Conservation (phyloP, 2,329 filamentous ascomycete species). For the Xylariomycetidae sp. region DNA sequence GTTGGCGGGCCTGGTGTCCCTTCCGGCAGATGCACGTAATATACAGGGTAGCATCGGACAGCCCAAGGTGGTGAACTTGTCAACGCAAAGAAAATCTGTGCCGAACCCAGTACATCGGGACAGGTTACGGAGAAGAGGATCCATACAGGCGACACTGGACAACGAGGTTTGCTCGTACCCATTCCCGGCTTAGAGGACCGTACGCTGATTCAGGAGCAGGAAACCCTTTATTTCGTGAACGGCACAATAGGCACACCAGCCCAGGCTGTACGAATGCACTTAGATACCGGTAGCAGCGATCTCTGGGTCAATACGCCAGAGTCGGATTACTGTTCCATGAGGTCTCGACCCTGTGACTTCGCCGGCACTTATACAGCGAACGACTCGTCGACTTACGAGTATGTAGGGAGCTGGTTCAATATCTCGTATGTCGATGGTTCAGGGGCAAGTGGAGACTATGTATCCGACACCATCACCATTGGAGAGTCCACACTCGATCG, state of each 20-base stretch:
- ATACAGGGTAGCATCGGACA: slow-evolving; percentile 16
- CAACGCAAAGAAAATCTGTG: slow-evolving; percentile 36
- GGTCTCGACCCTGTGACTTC: slow-evolving; percentile 47
- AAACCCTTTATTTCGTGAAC: slow-evolving; percentile 63
- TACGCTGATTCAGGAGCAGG: slow-evolving; percentile 33
- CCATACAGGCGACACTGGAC: slow-evolving; percentile 43
- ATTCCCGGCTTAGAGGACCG: neutral
- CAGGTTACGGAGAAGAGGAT: slow-evolving; percentile 39
- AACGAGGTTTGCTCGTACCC: slow-evolving; percentile 49
- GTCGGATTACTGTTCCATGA: slow-evolving; percentile 54
- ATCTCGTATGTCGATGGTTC: slow-evolving; percentile 85
- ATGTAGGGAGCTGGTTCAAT: slow-evolving; percentile 73
- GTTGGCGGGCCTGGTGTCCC: slow-evolving; percentile 20
- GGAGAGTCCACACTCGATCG: slow-evolving; percentile 46
- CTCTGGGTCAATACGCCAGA: slow-evolving; percentile 64
- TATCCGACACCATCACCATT: slow-evolving; percentile 64
- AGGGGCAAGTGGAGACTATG: slow-evolving; percentile 74
- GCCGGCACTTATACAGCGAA: slow-evolving; percentile 67
- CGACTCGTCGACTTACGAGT: slow-evolving; percentile 70
- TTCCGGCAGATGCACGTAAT: slow-evolving; percentile 21
- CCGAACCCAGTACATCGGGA: slow-evolving; percentile 40
- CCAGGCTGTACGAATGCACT: slow-evolving; percentile 51
- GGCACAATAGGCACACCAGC: slow-evolving; percentile 58
- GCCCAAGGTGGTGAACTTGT: slow-evolving; percentile 42
- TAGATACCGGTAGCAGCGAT: slow-evolving; percentile 68